Evolutionary conservation across 2,329 filamentous ascomycete genomes (phyloP), one percentile per base, ranked within the genome.

Genomic region (Cephalotrichum gorgonifer): DNA sequence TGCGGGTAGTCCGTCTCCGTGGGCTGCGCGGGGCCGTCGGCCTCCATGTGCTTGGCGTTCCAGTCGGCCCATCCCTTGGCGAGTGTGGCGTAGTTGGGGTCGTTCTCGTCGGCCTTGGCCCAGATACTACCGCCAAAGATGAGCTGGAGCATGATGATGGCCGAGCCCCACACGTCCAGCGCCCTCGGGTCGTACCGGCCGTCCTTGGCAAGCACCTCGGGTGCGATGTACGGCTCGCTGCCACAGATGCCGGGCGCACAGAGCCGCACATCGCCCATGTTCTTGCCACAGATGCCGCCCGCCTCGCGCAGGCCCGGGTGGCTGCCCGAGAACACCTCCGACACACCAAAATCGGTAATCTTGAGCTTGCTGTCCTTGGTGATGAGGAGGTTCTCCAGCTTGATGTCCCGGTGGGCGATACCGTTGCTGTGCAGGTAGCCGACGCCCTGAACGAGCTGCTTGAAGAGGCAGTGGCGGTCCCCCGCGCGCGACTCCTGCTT

Each of bases 301-400:
- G 85, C 78, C 57, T 84, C 79, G 52, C 85, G 76, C 38, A 89
- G 68, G 27, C 88, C 88, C 1, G 88, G 88, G 63, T 94, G 88
- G 46, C 83, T 82, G 35, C 88, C 88, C 48, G 76, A 79, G 60
- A 95, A 95, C 17, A 94, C 85, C 61, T 93, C 87, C 0, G 87
- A 89, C 14, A 91, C 86, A 48, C 89, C 89, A 67, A 95, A 95
- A 63, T 95, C 89, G 45, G 88, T 89, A 52, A 95, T 90, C 68
- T 95, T 95, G 50, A 95, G 73, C 62, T 88, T 84, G 60, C 88
- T 88, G 51, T 88, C 80, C 56, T 80, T 81, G 43, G 82, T 85
- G 52, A 95, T 75, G 28, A 95, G 74, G 23, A 94, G 70, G 57
- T 95, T 95, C 63, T 95, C 89, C 11, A 90, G 76, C 66, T 95